A percentile compares a stretch with the other conserved stretches of the same genome.
These are phyloP conservation scores for Dinochytrium kinnereticum DNA, from an alignment of 371 early-diverging fungal genomes.

Conservation along the genomic window DNA sequence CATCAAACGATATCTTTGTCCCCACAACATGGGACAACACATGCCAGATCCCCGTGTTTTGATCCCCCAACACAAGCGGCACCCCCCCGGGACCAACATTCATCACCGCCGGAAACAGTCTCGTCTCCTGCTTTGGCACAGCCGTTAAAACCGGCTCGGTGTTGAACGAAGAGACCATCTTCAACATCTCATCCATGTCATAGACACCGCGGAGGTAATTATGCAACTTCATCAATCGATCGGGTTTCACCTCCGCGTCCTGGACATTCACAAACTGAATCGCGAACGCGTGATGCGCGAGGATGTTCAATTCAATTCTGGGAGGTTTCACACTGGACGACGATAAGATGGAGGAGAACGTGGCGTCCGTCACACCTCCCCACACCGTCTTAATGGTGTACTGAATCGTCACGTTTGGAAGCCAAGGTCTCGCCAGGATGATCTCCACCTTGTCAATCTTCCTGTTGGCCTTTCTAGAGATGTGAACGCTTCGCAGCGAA, in stretches of 20 bases:
- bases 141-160: conserved; percentile 29
- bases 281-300: conserved; percentile 67
- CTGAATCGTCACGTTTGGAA: conserved; percentile 83
- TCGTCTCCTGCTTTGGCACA: conserved; percentile 32
- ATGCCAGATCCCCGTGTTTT: conserved; percentile 44
- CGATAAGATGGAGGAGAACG: not conserved
- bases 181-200: conserved; percentile 73
- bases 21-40: conserved; percentile 35
- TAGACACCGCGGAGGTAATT: conserved; percentile 64
- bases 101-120: conserved; percentile 16
- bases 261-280: conserved; percentile 60
- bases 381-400: conserved; percentile 74
- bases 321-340: conserved; percentile 45
- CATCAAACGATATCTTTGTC: conserved; percentile 35
- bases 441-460: conserved; percentile 63
- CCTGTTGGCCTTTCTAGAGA: conserved; percentile 16
- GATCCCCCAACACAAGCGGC: not conserved
- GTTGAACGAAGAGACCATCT: conserved; percentile 48
- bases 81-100: not conserved
- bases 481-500: conserved; percentile 40
- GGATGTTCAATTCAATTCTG: conserved; percentile 64
- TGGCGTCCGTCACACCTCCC: no score
- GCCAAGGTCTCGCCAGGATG: conserved; percentile 75
- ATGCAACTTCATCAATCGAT: conserved; percentile 71
- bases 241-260: conserved; percentile 33